phyloP scores from a whole-genome alignment of 148 eudicot genomes.

The Beta vulgaris region DNA sequence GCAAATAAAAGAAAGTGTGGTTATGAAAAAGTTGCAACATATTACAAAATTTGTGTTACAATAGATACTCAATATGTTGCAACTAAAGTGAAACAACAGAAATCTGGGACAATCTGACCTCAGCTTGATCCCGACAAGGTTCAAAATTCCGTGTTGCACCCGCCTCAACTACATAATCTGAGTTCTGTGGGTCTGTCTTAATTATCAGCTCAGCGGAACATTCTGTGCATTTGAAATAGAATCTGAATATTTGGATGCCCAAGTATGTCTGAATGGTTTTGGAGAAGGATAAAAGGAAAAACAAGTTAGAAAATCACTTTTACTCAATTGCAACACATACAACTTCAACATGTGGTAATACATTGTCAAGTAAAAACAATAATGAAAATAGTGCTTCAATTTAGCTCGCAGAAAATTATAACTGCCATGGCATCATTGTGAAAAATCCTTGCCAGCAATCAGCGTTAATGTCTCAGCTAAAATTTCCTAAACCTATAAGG shows the following conservation, averaged over 20 bases:
- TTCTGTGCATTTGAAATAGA: slow-evolving; percentile 79
- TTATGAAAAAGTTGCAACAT: too few species aligned
- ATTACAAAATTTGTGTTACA: not conserved
- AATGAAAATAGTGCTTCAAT: too few species aligned
- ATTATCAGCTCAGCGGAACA: slow-evolving; percentile 79
- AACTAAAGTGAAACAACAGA: not conserved
- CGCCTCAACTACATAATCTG: too few species aligned
- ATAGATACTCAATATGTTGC: not conserved
- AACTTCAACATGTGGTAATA: too few species aligned
- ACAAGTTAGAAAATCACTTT: not conserved
- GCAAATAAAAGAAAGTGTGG: not conserved
- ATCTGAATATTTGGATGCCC: slow-evolving; percentile 83
- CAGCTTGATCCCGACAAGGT: slow-evolving; percentile 89
- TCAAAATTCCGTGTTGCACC: slow-evolving; percentile 81
- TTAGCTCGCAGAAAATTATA: too few species aligned
- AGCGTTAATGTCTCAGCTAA: too few species aligned
- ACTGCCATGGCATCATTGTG: too few species aligned
- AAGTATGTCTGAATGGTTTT: slow-evolving; percentile 64
- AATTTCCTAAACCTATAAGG: too few species aligned
- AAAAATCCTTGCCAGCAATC: too few species aligned
- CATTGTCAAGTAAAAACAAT: too few species aligned
- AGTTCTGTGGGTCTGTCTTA: slow-evolving; percentile 86
- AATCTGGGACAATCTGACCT: slow-evolving; percentile 39
- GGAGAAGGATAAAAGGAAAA: too few species aligned
- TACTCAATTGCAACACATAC: not conserved